phyloP scores from a whole-genome alignment of 2,329 filamentous ascomycete species.

The Paracoccidioides lutzii region DNA sequence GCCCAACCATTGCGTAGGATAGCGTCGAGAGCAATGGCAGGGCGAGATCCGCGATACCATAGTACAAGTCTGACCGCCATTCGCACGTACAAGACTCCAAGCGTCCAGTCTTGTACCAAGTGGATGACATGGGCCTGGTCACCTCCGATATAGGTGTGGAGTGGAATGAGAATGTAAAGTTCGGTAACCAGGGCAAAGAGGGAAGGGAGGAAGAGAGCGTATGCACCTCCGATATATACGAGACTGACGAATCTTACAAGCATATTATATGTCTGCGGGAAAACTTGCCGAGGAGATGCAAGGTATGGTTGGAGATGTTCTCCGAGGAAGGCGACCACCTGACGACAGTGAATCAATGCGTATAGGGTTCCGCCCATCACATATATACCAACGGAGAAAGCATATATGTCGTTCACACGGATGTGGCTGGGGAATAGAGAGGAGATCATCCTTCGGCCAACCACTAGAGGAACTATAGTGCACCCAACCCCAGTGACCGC shows the following conservation, averaged over 20 bases:
- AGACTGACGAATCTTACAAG: conserved; percentile 38
- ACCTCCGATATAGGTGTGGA: conserved; percentile 59
- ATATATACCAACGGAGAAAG: conserved; percentile 83
- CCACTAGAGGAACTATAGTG: conserved; percentile 73
- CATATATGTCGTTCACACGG: conserved; percentile 87
- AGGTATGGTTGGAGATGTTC: conserved; percentile 14
- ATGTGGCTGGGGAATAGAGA: conserved; percentile 57
- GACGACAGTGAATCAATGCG: conserved; percentile 22
- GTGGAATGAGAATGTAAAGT: conserved; percentile 73
- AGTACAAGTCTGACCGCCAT: conserved; percentile 58
- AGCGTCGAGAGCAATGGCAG: conserved; percentile 60
- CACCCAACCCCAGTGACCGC: conserved; percentile 72
- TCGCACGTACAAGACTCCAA: conserved; percentile 82
- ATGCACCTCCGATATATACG: conserved; percentile 60
- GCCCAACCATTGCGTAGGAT: conserved; percentile 65
- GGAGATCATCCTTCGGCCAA: conserved; percentile 69
- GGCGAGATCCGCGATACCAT: conserved; percentile 54
- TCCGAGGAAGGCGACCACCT: conserved; percentile 6
- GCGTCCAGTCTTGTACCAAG: conserved; percentile 84
- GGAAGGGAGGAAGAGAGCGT: conserved; percentile 68
- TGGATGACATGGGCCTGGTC: conserved; percentile 44
- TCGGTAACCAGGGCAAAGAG: conserved; percentile 70
- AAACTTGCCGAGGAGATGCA: conserved; percentile 20
- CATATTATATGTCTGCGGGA: conserved; percentile 12
- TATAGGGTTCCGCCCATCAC: conserved; percentile 59